Evolutionary conservation across 345 rosid species (phyloP).

Genomic region (Reutealis trisperma): DNA sequence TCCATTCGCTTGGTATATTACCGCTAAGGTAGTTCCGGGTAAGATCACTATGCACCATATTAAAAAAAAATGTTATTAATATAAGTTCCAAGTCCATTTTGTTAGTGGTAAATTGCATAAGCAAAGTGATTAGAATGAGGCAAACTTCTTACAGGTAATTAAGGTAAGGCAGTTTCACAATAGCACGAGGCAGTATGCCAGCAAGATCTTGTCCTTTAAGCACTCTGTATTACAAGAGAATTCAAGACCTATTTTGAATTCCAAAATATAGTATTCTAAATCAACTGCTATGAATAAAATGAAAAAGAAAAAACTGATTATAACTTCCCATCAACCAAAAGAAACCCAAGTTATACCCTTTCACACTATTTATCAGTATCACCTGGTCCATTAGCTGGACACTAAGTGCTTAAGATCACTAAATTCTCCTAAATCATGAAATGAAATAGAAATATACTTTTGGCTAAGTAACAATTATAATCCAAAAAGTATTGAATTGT

Average conservation of each 20-base stretch:
- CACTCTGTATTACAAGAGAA: background rate
- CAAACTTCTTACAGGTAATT: slow-evolving; percentile 9
- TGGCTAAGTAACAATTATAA: background rate
- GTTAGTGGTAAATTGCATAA: background rate
- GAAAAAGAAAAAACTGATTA: background rate
- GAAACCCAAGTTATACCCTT: no score
- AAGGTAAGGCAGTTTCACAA: slow-evolving; percentile 15
- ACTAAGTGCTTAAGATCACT: background rate
- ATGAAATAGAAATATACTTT: no score
- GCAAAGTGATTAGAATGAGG: background rate
- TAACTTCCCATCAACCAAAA: background rate
- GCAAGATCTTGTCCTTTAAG: slow-evolving; percentile 17
- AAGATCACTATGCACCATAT: slow-evolving; percentile 7
- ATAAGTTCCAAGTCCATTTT: background rate
- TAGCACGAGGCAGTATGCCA: slow-evolving; percentile 15
- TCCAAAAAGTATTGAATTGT: background rate
- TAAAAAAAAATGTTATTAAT: background rate
- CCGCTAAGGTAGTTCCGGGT: slow-evolving; percentile 20
- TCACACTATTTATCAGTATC: no score
- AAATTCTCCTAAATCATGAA: background rate
- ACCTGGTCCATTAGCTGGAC: no score
- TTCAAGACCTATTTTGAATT: background rate
- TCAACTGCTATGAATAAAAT: background rate
- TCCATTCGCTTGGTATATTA: slow-evolving; percentile 20
- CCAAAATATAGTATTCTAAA: background rate